Conservation (phyloP, 129 eudicot genomes). For the Mikania micrantha region DNA sequence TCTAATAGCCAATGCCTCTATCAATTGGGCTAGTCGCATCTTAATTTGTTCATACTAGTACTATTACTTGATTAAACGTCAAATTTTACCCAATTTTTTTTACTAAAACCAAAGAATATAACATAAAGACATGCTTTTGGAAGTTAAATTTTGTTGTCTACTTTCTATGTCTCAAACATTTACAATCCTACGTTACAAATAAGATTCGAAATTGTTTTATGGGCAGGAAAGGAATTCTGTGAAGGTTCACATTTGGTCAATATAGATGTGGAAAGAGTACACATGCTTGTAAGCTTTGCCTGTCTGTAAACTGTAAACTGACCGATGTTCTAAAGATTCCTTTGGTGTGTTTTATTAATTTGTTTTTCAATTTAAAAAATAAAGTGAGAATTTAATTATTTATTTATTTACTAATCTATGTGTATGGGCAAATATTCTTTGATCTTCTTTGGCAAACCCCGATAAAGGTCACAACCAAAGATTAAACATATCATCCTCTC, state of each 20-base stretch:
- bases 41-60: too few species aligned
- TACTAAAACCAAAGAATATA: not conserved
- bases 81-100: not conserved
- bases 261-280: slow-evolving; percentile 18
- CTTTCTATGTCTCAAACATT: not conserved
- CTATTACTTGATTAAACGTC: too few species aligned
- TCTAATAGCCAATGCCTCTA: too few species aligned
- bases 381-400: slow-evolving; percentile 12
- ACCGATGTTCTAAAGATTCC: slow-evolving; percentile 40
- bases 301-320: slow-evolving; percentile 32
- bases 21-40: too few species aligned
- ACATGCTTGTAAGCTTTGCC: slow-evolving; percentile 32
- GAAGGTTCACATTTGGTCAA: slow-evolving; percentile 4
- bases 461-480: slow-evolving; percentile 34
- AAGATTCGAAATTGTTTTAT: slow-evolving; percentile 5
- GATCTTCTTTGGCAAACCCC: slow-evolving; percentile 41
- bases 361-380: not conserved
- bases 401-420: not conserved
- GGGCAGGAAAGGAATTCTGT: slow-evolving; percentile 14
- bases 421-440: slow-evolving; percentile 31
- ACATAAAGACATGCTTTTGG: not conserved
- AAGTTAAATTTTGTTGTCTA: not conserved
- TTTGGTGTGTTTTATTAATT: slow-evolving; percentile 19
- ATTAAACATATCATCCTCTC: slow-evolving; percentile 33
- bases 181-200: not conserved